Percentiles rank a stretch among this genome's conserved stretches.
phyloP scores from a whole-genome alignment of 2,329 filamentous ascomycete species.

The Venturia carpophila region DNA sequence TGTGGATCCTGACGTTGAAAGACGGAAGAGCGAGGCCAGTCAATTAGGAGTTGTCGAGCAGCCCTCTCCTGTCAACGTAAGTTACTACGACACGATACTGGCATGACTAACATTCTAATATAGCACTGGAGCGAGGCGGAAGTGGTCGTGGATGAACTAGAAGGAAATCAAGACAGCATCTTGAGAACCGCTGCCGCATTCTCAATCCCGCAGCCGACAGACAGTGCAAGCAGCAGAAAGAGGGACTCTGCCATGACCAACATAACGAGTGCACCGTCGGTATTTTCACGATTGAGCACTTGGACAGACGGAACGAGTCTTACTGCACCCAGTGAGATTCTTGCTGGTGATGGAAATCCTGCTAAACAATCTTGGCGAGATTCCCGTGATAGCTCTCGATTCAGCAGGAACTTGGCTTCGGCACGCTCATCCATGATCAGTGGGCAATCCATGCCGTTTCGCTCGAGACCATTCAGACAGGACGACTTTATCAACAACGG shows the following conservation, averaged over 20 bases:
- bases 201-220: constrained; percentile 7
- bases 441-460: constrained; percentile 15
- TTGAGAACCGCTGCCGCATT: constrained; percentile 8
- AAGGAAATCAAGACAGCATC: constrained; percentile 14
- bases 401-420: constrained; percentile 9
- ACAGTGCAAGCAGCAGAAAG: constrained; percentile 11
- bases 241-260: constrained; percentile 17
- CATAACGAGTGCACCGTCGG: constrained; percentile 11
- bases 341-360: constrained; percentile 9
- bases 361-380: constrained; percentile 12
- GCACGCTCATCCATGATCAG: constrained; percentile 17
- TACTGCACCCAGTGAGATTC: constrained; percentile 15
- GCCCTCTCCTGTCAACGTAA: neutral
- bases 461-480: constrained; percentile 3
- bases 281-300: constrained; percentile 15
- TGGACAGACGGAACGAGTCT: constrained; percentile 14
- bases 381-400: constrained; percentile 14
- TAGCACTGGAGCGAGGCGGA: constrained; percentile 12
- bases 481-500: constrained; percentile 1
- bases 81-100: neutral
- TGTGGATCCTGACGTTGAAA: constrained; percentile 5
- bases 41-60: neutral
- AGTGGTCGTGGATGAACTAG: constrained; percentile 12
- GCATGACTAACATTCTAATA: neutral
- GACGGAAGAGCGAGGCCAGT: constrained; percentile 4